phyloP scores from a whole-genome alignment of 495 filamentous ascomycete species.

The Tuber brumale region DNA sequence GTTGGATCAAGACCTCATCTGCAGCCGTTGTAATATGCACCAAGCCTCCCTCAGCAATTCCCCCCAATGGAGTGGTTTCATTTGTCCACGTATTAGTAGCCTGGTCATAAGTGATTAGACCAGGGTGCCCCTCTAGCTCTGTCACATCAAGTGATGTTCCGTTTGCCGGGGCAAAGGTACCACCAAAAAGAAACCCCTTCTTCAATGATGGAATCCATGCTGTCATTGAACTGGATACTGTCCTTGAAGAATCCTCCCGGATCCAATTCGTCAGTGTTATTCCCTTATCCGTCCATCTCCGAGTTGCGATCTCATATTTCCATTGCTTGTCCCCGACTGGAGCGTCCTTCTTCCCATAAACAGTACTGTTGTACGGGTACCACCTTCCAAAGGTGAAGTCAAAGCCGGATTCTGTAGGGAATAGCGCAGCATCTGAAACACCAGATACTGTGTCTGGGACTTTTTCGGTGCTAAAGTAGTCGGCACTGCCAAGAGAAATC shows the following conservation, averaged over 20 bases:
- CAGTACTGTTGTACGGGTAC: background rate
- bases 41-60: background rate
- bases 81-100: constrained; percentile 10
- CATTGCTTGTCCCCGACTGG: background rate
- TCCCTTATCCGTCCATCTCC: background rate
- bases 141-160: background rate
- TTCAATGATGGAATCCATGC: constrained; percentile 11
- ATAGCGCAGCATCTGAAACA: background rate
- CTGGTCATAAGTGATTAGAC: constrained; percentile 7
- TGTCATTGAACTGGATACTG: constrained; percentile 4
- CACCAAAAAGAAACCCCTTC: background rate
- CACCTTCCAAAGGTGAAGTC: background rate
- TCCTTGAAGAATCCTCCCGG: background rate
- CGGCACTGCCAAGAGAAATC: background rate
- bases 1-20: constrained; percentile 14
- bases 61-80: constrained; percentile 7
- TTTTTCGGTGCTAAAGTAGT: background rate
- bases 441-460: background rate
- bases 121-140: background rate
- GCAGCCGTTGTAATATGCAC: constrained; percentile 1
- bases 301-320: background rate
- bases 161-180: background rate
- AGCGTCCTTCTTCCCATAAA: background rate
- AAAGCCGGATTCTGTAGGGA: background rate
- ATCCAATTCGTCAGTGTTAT: background rate